phyloP scores from a whole-genome alignment of 805 yeast genomes.

The Tetrapisispora taiwanensis region DNA sequence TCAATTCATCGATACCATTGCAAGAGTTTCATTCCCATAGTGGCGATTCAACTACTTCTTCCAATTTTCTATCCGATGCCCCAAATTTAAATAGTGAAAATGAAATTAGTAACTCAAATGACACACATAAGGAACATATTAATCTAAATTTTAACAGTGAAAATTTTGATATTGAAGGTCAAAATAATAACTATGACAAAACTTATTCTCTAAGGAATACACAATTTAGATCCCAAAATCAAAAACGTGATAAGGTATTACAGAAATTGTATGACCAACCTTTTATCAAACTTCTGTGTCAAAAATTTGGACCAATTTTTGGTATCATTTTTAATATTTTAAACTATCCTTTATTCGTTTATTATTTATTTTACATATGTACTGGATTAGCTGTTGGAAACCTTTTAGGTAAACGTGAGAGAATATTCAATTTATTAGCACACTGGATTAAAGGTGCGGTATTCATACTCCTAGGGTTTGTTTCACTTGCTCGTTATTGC shows the following conservation, averaged over 20 bases:
- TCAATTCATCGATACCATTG: not conserved
- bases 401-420: slow-evolving; percentile 53
- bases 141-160: not conserved
- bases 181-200: not conserved
- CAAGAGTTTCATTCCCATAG: slow-evolving; percentile 2
- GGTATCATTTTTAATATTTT: slow-evolving; percentile 38
- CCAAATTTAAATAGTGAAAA: not conserved
- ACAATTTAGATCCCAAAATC: not conserved
- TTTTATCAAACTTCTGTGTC: not conserved
- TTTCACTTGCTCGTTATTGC: slow-evolving; percentile 77
- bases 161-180: slow-evolving; percentile 1
- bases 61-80: not conserved
- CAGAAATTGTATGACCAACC: not conserved
- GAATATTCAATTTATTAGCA: slow-evolving; percentile 76
- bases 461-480: slow-evolving; percentile 62
- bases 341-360: slow-evolving; percentile 57
- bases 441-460: slow-evolving; percentile 96
- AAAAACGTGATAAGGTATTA: not conserved
- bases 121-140: not conserved
- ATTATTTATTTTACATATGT: slow-evolving; percentile 44
- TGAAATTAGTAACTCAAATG: not conserved
- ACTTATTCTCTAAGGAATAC: not conserved
- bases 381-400: slow-evolving; percentile 54
- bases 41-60: not conserved
- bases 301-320: slow-evolving; percentile 19